These are phyloP conservation scores for Xylariaceae sp. DNA, from an alignment of 2,329 filamentous ascomycete genomes.

Conservation along the genomic window DNA sequence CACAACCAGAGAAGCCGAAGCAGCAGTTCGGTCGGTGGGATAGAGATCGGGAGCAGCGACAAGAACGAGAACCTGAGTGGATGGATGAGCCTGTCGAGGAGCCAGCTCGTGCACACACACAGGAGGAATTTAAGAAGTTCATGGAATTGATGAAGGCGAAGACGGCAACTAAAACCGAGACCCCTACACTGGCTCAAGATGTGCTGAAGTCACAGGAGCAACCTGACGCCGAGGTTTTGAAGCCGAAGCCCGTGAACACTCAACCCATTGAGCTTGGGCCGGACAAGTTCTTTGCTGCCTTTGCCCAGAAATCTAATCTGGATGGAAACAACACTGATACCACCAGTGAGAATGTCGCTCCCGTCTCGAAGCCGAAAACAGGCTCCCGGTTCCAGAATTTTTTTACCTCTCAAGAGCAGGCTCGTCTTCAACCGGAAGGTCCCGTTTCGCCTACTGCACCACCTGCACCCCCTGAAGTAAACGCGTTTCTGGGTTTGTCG, in stretches of 20 bases:
- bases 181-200: conserved; percentile 32
- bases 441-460: conserved; percentile 41
- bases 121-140: conserved; percentile 91
- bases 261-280: conserved; percentile 61
- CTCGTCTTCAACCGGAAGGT: conserved; percentile 45
- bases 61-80: conserved; percentile 87
- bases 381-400: conserved; percentile 80
- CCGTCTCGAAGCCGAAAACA: conserved; percentile 48
- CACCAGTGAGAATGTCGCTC: conserved; percentile 36
- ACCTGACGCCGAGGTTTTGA: conserved; percentile 46
- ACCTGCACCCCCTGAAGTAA: conserved; percentile 23
- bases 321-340: conserved; percentile 50
- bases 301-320: conserved; percentile 37
- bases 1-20: conserved; percentile 40
- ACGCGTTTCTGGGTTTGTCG: conserved; percentile 30
- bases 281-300: conserved; percentile 71
- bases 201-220: conserved; percentile 34
- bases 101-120: conserved; percentile 66
- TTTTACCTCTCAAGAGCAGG: conserved; percentile 57
- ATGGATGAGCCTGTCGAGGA: conserved; percentile 70
- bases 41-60: conserved; percentile 48
- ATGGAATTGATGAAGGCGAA: conserved; percentile 82
- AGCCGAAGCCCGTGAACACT: conserved; percentile 54
- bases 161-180: conserved; percentile 34
- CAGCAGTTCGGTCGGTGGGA: conserved; percentile 56